Conservation (phyloP, 495 filamentous ascomycete genomes). For the Aspergillus hancockii region DNA sequence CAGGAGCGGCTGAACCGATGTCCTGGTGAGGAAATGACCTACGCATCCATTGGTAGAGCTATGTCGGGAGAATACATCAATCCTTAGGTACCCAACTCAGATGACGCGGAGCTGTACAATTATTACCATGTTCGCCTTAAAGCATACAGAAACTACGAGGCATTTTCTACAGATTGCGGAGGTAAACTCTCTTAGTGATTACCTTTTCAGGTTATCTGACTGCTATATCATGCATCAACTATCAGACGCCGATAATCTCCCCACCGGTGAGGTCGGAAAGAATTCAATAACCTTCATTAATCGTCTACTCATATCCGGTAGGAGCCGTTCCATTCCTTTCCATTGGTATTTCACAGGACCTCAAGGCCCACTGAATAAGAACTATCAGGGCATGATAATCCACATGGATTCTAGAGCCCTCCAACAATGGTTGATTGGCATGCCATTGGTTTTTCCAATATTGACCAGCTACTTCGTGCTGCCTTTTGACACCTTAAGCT, state of each 20-base stretch:
- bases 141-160: neutral
- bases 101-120: neutral
- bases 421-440: too few relatives aligned
- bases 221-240: neutral
- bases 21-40: neutral
- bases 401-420: too few relatives aligned
- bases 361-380: too few relatives aligned
- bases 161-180: neutral
- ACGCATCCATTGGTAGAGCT: neutral
- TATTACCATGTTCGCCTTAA: neutral
- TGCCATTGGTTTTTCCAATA: too few relatives aligned
- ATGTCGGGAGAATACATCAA: neutral
- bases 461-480: too few relatives aligned
- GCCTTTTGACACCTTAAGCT: too few relatives aligned
- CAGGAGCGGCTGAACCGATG: too few relatives aligned
- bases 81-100: neutral
- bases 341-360: neutral
- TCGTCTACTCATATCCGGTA: neutral
- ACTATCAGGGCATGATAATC: too few relatives aligned
- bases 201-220: neutral
- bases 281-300: neutral
- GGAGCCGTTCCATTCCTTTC: neutral
- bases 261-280: neutral
- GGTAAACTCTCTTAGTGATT: neutral
- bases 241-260: neutral